Evolutionary conservation across 2,329 filamentous ascomycete species (phyloP), one percentile per base, ranked within the genome.

Genomic region (Epicoccum sorghinum): DNA sequence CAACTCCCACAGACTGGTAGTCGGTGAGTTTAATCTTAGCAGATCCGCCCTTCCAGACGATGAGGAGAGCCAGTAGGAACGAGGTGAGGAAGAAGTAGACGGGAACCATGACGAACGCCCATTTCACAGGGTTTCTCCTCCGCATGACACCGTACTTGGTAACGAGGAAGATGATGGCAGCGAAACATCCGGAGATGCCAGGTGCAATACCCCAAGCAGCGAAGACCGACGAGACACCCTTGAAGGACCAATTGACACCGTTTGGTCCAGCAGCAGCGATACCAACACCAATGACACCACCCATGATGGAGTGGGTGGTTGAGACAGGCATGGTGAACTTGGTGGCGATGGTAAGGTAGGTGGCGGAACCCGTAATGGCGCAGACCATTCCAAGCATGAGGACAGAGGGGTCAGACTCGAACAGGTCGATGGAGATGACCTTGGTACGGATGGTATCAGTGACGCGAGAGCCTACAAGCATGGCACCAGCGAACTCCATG

Each of bases 121-220:
- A 81, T 65, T 77, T 77, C 46, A 82, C 78, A 0, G 84, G 82
- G 62, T 83, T 81, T 14, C 71, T 76, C 41, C 82, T 79, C 32
- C 82, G 71, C 69, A 86, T 79, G 30, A 86, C 82, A 47, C 74
- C 77, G 60, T 82, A 84, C 64, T 86, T 86, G 49, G 82, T 85
- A 62, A 82, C 72, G 35, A 78, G 65, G 74, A 86, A 86, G 68
- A 86, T 78, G 66, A 79, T 73, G 38, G 83, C 75, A 49, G 72
- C 83, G 47, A 87, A 86, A 51, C 58, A 47, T 22, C 75, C 85
- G 0, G 85, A 73, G 12, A 87, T 77, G 48, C 79, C 78, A 1
- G 85, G 85, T 2, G 85, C 84, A 57, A 86, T 83, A 59, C 82
- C 78, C 83, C 84, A 86, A 9, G 83, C 83, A 13, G 86, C 79